These are phyloP conservation scores for Globisporangium solare DNA, from an alignment of 352 stramenopile species.

Conservation along the genomic window DNA sequence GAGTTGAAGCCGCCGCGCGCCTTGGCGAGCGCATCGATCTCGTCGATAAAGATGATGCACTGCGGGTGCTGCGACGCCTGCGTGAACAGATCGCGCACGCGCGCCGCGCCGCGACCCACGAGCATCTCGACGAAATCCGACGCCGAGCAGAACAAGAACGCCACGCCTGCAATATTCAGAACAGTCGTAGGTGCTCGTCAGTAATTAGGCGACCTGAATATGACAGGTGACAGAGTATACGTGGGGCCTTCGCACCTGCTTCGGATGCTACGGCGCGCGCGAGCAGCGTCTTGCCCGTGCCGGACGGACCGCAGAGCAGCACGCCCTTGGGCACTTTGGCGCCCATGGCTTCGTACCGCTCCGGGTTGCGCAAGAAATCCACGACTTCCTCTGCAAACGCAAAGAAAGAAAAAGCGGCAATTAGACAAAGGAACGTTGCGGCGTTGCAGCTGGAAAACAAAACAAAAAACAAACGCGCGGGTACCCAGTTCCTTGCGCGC, in stretches of 20 bases:
- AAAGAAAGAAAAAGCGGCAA: constrained; percentile 1
- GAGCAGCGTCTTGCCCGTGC: constrained; percentile 94
- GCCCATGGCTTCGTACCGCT: constrained; percentile 91
- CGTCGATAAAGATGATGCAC: constrained; percentile 98
- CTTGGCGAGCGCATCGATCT: constrained; percentile 93
- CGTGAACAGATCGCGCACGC: constrained; percentile 92
- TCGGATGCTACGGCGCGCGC: constrained; percentile 91
- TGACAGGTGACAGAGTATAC: neutral
- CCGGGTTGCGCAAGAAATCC: constrained; percentile 91
- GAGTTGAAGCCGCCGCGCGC: constrained; percentile 82
- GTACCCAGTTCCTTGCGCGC: constrained; percentile 90
- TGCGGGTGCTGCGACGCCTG: constrained; percentile 92
- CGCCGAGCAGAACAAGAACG: constrained; percentile 94
- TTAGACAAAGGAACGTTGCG: neutral
- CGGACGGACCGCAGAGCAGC: constrained; percentile 91
- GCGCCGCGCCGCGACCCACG: constrained; percentile 90
- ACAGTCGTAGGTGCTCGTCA: neutral
- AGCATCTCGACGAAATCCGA: constrained; percentile 99
- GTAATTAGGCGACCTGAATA: too few species aligned
- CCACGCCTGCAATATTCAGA: constrained; percentile 46
- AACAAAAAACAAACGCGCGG: constrained; percentile 3
- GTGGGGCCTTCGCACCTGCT: constrained; percentile 23
- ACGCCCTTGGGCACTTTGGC: constrained; percentile 92
- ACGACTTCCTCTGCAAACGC: constrained; percentile 83
- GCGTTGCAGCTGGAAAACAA: neutral